These are phyloP conservation scores for Ceratocystis diversiconidia DNA, from an alignment of 2,329 filamentous ascomycete genomes.

Conservation along the genomic window DNA sequence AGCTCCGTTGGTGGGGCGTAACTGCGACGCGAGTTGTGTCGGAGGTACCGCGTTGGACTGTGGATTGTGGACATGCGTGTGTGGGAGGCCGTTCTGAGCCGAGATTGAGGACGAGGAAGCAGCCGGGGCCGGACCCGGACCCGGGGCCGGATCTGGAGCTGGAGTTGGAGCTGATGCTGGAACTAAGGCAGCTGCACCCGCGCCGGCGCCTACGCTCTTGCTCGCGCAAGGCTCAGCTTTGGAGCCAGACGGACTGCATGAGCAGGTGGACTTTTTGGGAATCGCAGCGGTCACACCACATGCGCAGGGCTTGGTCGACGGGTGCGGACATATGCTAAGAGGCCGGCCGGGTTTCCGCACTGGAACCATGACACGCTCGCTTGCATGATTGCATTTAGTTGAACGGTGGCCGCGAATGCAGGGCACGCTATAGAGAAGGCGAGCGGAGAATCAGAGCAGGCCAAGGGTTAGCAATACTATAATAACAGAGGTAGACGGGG, in stretches of 20 bases:
- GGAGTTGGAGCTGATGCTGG: too few relatives aligned
- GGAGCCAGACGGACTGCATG: constrained; percentile 28
- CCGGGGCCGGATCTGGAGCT: background rate
- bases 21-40: background rate
- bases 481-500: background rate
- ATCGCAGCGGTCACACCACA: constrained; percentile 53
- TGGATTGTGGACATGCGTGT: background rate
- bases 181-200: background rate
- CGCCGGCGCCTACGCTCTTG: background rate
- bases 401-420: constrained; percentile 65
- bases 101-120: background rate
- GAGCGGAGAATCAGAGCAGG: background rate
- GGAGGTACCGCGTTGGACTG: background rate
- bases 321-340: constrained; percentile 54
- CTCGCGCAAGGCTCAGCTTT: background rate
- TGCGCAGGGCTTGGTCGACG: constrained; percentile 44
- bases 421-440: constrained; percentile 41
- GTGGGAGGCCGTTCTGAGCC: background rate
- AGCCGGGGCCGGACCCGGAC: background rate
- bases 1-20: constrained; percentile 20
- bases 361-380: constrained; percentile 53
- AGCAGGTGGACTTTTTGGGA: constrained; percentile 42
- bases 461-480: constrained; percentile 6
- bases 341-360: constrained; percentile 60
- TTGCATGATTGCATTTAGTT: constrained; percentile 56